Base-by-base conservation (phyloP, 2,329 filamentous ascomycete genomes). In the Fonsecaea erecta region DNA sequence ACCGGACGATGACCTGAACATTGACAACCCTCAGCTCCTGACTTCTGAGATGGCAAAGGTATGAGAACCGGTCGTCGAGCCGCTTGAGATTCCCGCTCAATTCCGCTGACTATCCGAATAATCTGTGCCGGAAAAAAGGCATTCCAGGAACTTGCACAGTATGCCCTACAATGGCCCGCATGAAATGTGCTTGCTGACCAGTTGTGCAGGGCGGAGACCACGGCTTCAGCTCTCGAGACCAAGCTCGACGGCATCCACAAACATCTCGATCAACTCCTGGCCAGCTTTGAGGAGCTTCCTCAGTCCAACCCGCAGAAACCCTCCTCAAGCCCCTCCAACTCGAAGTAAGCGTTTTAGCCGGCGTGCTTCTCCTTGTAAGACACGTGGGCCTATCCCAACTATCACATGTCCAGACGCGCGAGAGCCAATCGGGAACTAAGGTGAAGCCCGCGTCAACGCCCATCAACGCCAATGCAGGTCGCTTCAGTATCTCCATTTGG, bases 211-310 rank as follows among this genome's bases (percentile, higher is more conserved):
- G 85, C 85, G 71, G 85, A 87, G 74, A 78, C 77, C 65, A 83
- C 84, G 34, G 85, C 85, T 5, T 76, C 82, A 30, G 83, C 81
- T 21, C 74, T 87, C 32, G 85, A 87, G 72, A 80, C 79, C 65
- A 82, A 85, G 69, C 78, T 87, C 34, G 80, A 79, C 63, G 77
- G 77, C 26, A 78, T 87, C 60, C 85, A 87, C 72, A 78, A 77
- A 61, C 84, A 83, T 74, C 85, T 87, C 54, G 82, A 85, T 68
- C 79, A 81, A 52, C 73, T 85, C 4, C 75, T 85, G 18, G 82
- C 79, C 16, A 78, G 80, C 60, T 80, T 83, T 21, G 81, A 72
- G 43, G 65, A 64, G 30, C 58, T 58, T 48, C 37, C 64, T 77
- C 60, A 76, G 80, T 2, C 73, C 12, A 56, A 72, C 48, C 71